Base-by-base conservation (phyloP, 345 rosid genomes). In the Lumnitzera racemosa region DNA sequence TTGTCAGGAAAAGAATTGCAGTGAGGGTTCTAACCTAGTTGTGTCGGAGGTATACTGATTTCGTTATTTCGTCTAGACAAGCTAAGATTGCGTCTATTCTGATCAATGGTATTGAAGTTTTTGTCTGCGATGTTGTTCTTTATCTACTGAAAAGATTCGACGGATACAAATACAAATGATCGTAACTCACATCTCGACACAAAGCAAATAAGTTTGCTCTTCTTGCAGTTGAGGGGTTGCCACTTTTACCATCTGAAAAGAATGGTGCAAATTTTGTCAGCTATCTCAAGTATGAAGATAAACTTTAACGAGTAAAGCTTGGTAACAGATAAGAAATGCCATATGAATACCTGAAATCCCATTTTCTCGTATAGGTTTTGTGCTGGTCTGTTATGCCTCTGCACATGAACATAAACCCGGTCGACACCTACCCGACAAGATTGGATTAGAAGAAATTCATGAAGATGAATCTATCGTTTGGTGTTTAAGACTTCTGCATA, bases 321-420 rank as follows among this genome's bases (percentile, higher is more conserved):
- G 67, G 6, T 15, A 17, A 41, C 24, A 15, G 55, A 31, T 13
- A n/a, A 54, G 20, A 62, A 56, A 20, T 51, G 62, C 23, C 23
- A 49, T 12, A 36, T 50, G 20, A 20, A 67, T 83, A 89, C 98
- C 96, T 89, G 56, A 57, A 91, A 91, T 46, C 88, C 91, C 55
- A 80, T 74, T 75, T 83, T 83, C 43, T 74, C 43, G 29, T 89
- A 91, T 64, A 89, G 75, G 29, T 81, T 66, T 57, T 78, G 85
- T 13, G 96, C 98, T 59, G 78, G 75, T 51, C 36, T 52, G 67
- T 91, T 91, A 73, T 73, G 63, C 76, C 76, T 82, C 63, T 77
- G 76, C 57, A 91, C 98, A 76, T 89, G 96, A 54, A 87, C 85
- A 56, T 82, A 89, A 25, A 87, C 79, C 49, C 66, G 59, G 69